Conservation (phyloP, 805 yeast species). For the Groenewaldozyma salmanticensis region DNA sequence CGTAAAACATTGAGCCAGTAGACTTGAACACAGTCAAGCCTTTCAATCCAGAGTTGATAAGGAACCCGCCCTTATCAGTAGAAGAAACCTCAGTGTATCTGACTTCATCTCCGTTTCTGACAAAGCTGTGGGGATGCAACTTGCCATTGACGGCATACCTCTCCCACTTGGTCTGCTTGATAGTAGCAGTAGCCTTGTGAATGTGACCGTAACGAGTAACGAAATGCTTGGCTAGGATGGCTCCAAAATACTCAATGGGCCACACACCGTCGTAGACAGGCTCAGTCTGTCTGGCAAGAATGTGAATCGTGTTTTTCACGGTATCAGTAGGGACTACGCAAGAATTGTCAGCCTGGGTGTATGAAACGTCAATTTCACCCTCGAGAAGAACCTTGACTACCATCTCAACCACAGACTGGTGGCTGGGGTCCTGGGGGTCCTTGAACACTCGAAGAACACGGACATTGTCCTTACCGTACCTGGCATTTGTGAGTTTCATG, state of each 20-base stretch:
- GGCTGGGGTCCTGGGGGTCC: slow-evolving; percentile 59
- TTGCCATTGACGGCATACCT: slow-evolving; percentile 67
- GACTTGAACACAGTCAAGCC: slow-evolving; percentile 80
- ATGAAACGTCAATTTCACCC: slow-evolving; percentile 72
- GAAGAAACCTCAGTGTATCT: slow-evolving; percentile 38
- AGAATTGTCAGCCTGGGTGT: slow-evolving; percentile 80
- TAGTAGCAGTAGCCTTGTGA: slow-evolving; percentile 54
- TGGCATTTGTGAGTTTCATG: slow-evolving; percentile 29
- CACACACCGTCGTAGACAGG: slow-evolving; percentile 52
- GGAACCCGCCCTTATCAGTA: slow-evolving; percentile 33
- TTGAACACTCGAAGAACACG: slow-evolving; percentile 83
- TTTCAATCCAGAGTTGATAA: slow-evolving; percentile 58
- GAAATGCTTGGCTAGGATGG: slow-evolving; percentile 75
- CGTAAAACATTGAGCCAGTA: slow-evolving; percentile 89
- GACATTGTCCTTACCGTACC: slow-evolving; percentile 90
- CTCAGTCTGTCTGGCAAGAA: slow-evolving; percentile 72
- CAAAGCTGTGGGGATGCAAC: slow-evolving; percentile 73
- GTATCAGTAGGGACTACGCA: slow-evolving; percentile 93
- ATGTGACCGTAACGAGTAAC: slow-evolving; percentile 68
- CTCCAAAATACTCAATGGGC: slow-evolving; percentile 88
- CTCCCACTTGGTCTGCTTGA: slow-evolving; percentile 71
- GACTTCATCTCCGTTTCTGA: slow-evolving; percentile 76
- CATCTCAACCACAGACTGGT: slow-evolving; percentile 79
- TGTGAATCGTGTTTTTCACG: slow-evolving; percentile 76
- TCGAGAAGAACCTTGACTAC: slow-evolving; percentile 65